Percentiles rank a stretch among this genome's conserved stretches.
phyloP scores from a whole-genome alignment of 176 grass and related monocot species.

The Dactylis glomerata region DNA sequence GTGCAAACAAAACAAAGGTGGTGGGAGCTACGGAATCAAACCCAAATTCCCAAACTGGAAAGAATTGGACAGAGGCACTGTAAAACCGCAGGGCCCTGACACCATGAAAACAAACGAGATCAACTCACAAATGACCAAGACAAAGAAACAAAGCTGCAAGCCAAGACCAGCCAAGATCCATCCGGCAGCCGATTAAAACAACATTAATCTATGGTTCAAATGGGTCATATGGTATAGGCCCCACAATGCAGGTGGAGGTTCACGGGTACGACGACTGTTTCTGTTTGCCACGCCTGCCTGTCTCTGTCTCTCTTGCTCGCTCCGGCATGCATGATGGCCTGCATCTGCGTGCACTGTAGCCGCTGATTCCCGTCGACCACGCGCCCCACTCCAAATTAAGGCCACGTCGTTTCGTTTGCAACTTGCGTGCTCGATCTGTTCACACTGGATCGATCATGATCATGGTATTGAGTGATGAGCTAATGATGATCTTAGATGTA shows the following conservation, averaged over 20 bases:
- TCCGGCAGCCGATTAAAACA: neutral
- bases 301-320: neutral
- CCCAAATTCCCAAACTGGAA: neutral
- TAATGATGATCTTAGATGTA: too few species aligned
- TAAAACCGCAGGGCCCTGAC: neutral
- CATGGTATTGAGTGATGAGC: neutral
- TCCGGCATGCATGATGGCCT: neutral
- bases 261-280: constrained; percentile 23
- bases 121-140: neutral
- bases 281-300: neutral
- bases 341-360: neutral
- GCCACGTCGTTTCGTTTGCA: constrained; percentile 21
- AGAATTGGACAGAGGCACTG: neutral
- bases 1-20: neutral
- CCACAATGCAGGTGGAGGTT: neutral
- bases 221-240: neutral
- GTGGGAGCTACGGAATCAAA: neutral
- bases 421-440: neutral
- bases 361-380: neutral
- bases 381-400: neutral
- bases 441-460: neutral
- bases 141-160: neutral
- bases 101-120: constrained; percentile 2
- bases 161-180: neutral
- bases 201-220: neutral